Evolutionary conservation across 345 rosid genomes (phyloP), one percentile per base, ranked within the genome.

Genomic region (Orychophragmus violaceus): DNA sequence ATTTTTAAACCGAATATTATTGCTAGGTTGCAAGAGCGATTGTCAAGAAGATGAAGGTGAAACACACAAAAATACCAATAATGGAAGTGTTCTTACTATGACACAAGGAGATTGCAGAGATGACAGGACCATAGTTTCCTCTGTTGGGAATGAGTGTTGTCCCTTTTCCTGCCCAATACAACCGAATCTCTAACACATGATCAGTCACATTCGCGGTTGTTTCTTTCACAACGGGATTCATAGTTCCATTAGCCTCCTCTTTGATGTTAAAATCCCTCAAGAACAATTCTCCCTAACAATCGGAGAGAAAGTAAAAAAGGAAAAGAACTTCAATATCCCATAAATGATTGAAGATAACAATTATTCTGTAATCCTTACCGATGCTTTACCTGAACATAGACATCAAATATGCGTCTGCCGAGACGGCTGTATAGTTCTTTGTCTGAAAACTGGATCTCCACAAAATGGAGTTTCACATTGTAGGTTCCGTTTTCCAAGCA

Each of bases 401-500:
- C 67, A 61, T 90, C 75, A 55, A 87, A 90, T 37, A 85, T 17
- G 6, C 90, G 84, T 27, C 73, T 85, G 1, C 87, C 95, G 0
- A 77, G 60, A 71, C 74, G 80, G 29, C 5, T 13, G 14, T 68
- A 85, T 6, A 54, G 62, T 22, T 56, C 72, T 41, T 74, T 70
- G 30, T 75, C 68, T 33, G 64, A 74, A 68, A 90, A 85, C 59
- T 69, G 67, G 46, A 85, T 82, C 81, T 88, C 91, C 37, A 84
- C 79, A 74, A 88, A 88, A 68, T 51, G 85, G 21, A 87, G 91
- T 19, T 10, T 77, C 17, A 87, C 79, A 14, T 66, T 76, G 78
- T 90, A 87, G 5, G 12, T 62, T 56, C 87, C 88, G 63, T 77
- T 85, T 30, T 46, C 55, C 36, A 90, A 78, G 76, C 97, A 90